Conservation (phyloP, 495 filamentous ascomycete species). For the Cercophora samala region DNA sequence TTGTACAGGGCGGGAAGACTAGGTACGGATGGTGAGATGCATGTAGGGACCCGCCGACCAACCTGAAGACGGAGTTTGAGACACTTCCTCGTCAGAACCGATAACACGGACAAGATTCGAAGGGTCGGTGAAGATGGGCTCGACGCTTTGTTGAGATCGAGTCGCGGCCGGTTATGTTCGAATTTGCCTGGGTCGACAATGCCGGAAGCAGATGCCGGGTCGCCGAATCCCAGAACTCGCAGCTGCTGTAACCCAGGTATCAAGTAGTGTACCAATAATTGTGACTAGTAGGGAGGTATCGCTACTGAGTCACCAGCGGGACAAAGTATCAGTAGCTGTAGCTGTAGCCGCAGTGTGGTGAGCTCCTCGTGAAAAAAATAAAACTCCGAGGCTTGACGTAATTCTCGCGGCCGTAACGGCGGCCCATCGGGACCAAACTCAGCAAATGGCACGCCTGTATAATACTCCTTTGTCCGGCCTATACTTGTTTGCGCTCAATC, state of each 20-base stretch:
- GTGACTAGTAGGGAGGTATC: too few relatives aligned
- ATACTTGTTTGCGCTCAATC: not conserved
- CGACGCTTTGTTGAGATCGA: not conserved
- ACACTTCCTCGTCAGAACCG: not conserved
- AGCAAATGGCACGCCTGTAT: not conserved
- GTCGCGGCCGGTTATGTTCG: not conserved
- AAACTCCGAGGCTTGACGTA: not conserved
- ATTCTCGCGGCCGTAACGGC: not conserved
- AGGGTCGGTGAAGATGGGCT: constrained; percentile 3
- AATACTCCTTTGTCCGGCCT: not conserved
- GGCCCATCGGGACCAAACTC: not conserved
- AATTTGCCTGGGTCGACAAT: not conserved
- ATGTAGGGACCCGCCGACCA: constrained; percentile 8
- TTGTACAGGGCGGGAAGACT: not conserved
- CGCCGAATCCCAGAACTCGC: not conserved
- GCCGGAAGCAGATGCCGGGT: constrained; percentile 12
- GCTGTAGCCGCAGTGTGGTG: not conserved
- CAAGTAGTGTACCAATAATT: not conserved
- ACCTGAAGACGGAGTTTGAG: not conserved
- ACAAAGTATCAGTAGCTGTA: not conserved
- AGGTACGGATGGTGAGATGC: not conserved
- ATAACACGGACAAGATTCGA: not conserved
- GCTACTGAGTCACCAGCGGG: not conserved
- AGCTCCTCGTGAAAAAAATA: not conserved
- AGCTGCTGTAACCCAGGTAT: not conserved